Percentiles rank a stretch among this genome's conserved stretches.
Conservation (phyloP, 2,329 filamentous ascomycete species). For the Plectosphaerella plurivora region DNA sequence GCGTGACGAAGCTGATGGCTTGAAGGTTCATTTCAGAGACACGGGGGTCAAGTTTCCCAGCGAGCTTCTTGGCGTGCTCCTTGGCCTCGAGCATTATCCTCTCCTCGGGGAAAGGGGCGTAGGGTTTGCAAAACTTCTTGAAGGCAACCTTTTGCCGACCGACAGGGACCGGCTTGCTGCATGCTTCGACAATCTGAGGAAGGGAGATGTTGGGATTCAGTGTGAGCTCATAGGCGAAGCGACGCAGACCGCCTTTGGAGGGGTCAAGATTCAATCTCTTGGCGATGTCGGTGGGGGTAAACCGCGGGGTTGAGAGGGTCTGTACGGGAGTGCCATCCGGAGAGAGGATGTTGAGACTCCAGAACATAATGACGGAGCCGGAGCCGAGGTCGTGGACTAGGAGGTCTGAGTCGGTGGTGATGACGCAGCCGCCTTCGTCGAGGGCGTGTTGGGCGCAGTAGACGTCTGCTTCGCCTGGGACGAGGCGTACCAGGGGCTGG, state of each 20-base stretch:
- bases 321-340: conserved; percentile 34
- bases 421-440: conserved; percentile 47
- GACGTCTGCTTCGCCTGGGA: conserved; percentile 80
- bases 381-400: conserved; percentile 67
- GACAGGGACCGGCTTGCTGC: conserved; percentile 4
- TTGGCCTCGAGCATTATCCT: not conserved
- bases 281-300: conserved; percentile 29
- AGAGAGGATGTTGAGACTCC: not conserved
- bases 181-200: conserved; percentile 11
- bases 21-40: conserved; percentile 33
- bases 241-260: conserved; percentile 17
- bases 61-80: not conserved
- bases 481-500: conserved; percentile 44
- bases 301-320: conserved; percentile 15
- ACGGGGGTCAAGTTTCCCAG: conserved; percentile 26
- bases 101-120: conserved; percentile 10
- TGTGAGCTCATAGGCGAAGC: conserved; percentile 30
- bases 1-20: conserved; percentile 5
- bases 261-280: conserved; percentile 34
- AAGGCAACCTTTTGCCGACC: conserved; percentile 20
- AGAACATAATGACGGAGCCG: conserved; percentile 63
- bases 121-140: conserved; percentile 24
- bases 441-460: conserved; percentile 68
- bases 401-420: conserved; percentile 87
- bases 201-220: conserved; percentile 19